Evolutionary conservation across 116 monocot genomes (phyloP).

Genomic region (Cymodocea nodosa): DNA sequence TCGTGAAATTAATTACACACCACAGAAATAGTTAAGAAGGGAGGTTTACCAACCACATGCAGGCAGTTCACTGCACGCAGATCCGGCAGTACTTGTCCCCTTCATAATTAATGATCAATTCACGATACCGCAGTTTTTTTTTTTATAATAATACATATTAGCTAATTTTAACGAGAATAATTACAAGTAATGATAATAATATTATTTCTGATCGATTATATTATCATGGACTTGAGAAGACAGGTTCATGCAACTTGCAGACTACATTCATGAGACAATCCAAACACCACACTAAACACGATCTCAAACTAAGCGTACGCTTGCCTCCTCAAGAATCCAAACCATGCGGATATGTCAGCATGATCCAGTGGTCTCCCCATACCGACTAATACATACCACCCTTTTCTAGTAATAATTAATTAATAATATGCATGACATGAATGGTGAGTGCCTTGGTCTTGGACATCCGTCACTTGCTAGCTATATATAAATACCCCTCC

Average conservation of each 20-base stretch:
- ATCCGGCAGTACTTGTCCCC: neutral
- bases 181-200: no score
- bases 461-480: neutral
- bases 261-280: neutral
- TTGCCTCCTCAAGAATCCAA: neutral
- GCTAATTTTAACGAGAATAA: no score
- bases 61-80: neutral
- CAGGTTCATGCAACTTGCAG: constrained; percentile 1
- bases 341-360: neutral
- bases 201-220: no score
- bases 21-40: no score
- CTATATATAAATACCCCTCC: neutral
- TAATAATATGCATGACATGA: no score
- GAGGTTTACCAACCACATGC: neutral
- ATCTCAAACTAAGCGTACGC: neutral
- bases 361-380: neutral
- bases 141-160: no score
- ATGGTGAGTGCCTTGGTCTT: neutral
- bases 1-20: no score
- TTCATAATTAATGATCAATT: neutral
- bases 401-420: neutral
- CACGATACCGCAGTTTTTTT: no score
- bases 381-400: no score
- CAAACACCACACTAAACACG: neutral
- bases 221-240: neutral